Percentiles rank a stretch among this genome's conserved stretches.
phyloP scores from a whole-genome alignment of 2,329 filamentous ascomycete species.

The Didymella pomorum region DNA sequence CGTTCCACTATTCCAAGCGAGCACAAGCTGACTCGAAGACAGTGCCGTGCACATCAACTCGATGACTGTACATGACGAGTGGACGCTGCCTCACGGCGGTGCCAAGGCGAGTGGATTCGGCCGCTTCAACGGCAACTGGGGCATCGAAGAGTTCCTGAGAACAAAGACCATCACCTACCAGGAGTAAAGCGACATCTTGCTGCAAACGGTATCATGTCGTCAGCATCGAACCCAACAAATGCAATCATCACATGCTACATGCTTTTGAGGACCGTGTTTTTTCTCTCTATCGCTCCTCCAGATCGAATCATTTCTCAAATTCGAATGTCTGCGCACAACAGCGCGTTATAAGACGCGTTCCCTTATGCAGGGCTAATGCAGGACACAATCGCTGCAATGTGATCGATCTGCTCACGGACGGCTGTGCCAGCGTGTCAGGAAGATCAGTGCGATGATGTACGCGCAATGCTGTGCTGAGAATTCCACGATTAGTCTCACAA shows the following conservation, averaged over 20 bases:
- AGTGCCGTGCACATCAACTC: constrained; percentile 61
- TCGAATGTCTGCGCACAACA: neutral
- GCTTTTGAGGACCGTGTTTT: neutral
- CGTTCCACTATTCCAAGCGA: neutral
- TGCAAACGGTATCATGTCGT: neutral
- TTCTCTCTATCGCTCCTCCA: neutral
- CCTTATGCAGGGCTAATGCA: constrained; percentile 2
- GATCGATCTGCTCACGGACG: neutral
- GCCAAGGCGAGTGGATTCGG: constrained; percentile 60
- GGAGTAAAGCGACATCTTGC: constrained; percentile 27
- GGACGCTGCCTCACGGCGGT: constrained; percentile 58
- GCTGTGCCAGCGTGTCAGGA: neutral
- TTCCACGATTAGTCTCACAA: neutral
- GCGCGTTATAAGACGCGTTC: neutral
- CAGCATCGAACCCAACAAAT: neutral
- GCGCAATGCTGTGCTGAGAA: neutral
- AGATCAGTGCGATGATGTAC: neutral
- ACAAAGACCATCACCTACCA: constrained; percentile 54
- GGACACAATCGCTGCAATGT: neutral
- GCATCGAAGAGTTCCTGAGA: constrained; percentile 58
- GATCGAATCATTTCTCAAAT: neutral
- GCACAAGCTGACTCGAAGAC: constrained; percentile 1
- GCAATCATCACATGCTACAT: neutral
- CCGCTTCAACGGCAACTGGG: constrained; percentile 56
- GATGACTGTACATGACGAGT: constrained; percentile 61